Conservation (phyloP, 306 rosid species). For the Herpetospermum pedunculosum region DNA sequence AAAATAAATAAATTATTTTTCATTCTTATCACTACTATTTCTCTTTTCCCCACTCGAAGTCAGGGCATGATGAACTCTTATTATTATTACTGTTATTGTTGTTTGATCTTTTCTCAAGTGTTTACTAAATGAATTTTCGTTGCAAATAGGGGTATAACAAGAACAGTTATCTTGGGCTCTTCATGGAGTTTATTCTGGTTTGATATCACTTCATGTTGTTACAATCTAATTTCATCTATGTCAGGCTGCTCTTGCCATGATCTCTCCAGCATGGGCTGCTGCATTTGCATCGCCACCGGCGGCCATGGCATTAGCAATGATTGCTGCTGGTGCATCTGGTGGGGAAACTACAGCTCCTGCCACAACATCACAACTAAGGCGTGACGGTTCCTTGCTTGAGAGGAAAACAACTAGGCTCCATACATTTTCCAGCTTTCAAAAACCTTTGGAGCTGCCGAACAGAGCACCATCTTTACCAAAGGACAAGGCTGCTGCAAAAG, state of each 20-base stretch:
- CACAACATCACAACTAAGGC: constrained; percentile 48
- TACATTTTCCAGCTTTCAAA: constrained; percentile 90
- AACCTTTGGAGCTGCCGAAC: constrained; percentile 48
- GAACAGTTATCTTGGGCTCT: background rate
- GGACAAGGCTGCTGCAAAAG: constrained; percentile 92
- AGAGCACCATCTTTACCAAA: constrained; percentile 61
- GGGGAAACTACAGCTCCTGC: constrained; percentile 57
- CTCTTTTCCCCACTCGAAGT: background rate
- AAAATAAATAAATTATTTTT: no score
- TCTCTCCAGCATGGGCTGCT: constrained; percentile 97
- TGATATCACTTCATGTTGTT: background rate
- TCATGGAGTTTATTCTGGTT: background rate
- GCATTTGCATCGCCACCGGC: constrained; percentile 99
- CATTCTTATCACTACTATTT: background rate
- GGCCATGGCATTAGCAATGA: constrained; percentile 98
- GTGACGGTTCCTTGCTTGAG: constrained; percentile 77
- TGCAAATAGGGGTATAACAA: background rate
- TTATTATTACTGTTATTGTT: background rate
- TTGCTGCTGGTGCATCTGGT: constrained; percentile 97
- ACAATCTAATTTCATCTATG: constrained; percentile 13
- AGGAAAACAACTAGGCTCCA: constrained; percentile 66
- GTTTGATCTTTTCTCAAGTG: background rate
- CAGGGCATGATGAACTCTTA: background rate
- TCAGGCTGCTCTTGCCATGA: constrained; percentile 87
- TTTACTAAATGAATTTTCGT: background rate